These are phyloP conservation scores for Pseudopithomyces maydicus DNA, from an alignment of 2,329 filamentous ascomycete species.

Conservation along the genomic window DNA sequence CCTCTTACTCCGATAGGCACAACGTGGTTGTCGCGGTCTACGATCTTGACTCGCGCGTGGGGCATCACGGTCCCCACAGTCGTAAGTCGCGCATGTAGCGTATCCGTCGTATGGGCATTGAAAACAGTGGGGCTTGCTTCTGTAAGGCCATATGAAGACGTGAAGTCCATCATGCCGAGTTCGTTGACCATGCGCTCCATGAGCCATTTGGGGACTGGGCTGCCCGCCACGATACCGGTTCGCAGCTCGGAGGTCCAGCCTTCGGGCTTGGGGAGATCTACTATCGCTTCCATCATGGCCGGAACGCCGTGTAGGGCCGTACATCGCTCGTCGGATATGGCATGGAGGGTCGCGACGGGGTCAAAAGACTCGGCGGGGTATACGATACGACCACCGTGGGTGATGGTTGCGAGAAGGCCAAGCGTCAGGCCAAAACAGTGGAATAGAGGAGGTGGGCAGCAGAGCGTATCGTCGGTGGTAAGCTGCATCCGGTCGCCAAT, in stretches of 20 bases:
- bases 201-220: conserved; percentile 74
- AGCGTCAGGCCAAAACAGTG: conserved; percentile 85
- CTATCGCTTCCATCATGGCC: conserved; percentile 78
- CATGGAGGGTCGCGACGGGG: conserved; percentile 66
- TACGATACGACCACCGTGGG: conserved; percentile 76
- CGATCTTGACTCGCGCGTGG: conserved; percentile 75
- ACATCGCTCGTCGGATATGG: conserved; percentile 58
- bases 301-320: conserved; percentile 82
- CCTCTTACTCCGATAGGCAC: conserved; percentile 71
- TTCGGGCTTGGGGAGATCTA: conserved; percentile 54
- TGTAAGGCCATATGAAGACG: conserved; percentile 64
- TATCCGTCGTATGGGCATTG: conserved; percentile 77
- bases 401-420: conserved; percentile 72
- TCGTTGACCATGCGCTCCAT: conserved; percentile 74
- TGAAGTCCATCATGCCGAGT: conserved; percentile 77
- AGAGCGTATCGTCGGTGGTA: conserved; percentile 68
- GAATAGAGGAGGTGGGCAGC: conserved; percentile 83
- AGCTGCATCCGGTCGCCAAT: conserved; percentile 74
- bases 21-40: conserved; percentile 68
- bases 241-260: conserved; percentile 58
- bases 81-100: conserved; percentile 67
- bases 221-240: conserved; percentile 80
- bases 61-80: conserved; percentile 80
- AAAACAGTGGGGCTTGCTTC: conserved; percentile 82
- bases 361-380: conserved; percentile 77